phyloP scores from a whole-genome alignment of 441 rosid genomes.

The Erodium moschatum region DNA sequence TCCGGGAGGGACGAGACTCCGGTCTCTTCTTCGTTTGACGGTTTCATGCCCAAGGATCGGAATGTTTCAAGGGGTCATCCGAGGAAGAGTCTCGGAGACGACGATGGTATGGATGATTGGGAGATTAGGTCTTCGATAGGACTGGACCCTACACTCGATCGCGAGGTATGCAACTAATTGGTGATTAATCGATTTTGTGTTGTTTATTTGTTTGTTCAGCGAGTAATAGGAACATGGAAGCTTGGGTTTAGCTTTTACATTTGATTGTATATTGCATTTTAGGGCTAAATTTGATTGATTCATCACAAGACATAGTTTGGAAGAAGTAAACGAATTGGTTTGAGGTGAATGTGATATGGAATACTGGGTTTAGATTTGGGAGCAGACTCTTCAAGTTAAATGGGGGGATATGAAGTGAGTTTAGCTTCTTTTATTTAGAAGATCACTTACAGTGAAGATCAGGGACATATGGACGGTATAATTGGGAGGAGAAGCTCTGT shows the following conservation, averaged over 20 bases:
- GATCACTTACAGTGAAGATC: no score
- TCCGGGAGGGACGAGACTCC: conserved; percentile 40
- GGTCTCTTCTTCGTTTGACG: conserved; percentile 44
- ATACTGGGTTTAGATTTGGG: no score
- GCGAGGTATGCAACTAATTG: conserved; percentile 35
- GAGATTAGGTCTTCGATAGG: conserved; percentile 55
- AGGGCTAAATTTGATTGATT: neutral
- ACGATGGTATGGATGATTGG: conserved; percentile 30
- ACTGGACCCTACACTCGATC: conserved; percentile 54
- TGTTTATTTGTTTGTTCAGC: neutral
- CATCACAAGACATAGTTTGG: no score
- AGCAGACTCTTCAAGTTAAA: no score
- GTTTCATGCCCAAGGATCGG: conserved; percentile 23
- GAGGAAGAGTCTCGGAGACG: conserved; percentile 13
- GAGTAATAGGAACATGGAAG: no score
- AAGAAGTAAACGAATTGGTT: no score
- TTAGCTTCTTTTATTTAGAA: no score
- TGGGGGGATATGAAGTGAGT: no score
- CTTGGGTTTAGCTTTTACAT: no score
- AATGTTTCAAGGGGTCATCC: conserved; percentile 13
- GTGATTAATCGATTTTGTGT: neutral
- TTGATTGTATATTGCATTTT: neutral
- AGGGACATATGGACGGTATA: no score
- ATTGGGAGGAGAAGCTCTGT: no score
- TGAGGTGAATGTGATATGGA: no score